Percentiles rank a stretch among this genome's conserved stretches.
phyloP scores from a whole-genome alignment of 352 stramenopile species.

The Phytophthora litchii region DNA sequence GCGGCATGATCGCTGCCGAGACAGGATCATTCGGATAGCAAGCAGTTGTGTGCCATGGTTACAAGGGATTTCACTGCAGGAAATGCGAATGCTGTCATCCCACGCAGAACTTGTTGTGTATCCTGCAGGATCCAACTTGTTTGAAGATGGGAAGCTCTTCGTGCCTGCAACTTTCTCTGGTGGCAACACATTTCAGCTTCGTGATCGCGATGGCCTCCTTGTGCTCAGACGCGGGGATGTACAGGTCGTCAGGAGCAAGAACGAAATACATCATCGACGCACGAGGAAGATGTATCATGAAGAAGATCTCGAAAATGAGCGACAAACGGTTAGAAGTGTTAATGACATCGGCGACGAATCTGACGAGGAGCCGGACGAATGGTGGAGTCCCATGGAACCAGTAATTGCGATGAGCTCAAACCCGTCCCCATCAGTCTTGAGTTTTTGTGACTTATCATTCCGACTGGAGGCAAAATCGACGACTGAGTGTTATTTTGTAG shows the following conservation, averaged over 20 bases:
- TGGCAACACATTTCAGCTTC: conserved; percentile 18
- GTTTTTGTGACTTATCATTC: conserved; percentile 20
- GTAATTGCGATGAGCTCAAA: conserved; percentile 31
- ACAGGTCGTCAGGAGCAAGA: conserved; percentile 25
- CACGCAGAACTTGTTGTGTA: conserved; percentile 53
- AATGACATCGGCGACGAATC: conserved; percentile 11
- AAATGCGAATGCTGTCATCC: conserved; percentile 53
- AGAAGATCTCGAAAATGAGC: conserved; percentile 12
- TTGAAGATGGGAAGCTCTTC: conserved; percentile 47
- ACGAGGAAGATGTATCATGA: conserved; percentile 1
- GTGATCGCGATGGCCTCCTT: conserved; percentile 33
- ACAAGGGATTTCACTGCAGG: conserved; percentile 47
- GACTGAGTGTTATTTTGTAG: conserved; percentile 69
- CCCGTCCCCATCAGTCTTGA: conserved; percentile 17
- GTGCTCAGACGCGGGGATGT: conserved; percentile 38
- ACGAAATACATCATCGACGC: conserved; percentile 7
- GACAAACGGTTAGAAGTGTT: conserved; percentile 2
- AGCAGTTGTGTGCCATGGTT: conserved; percentile 53
- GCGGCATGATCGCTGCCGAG: conserved; percentile 54
- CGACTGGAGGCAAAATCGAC: conserved; percentile 43
- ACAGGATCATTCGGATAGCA: conserved; percentile 49
- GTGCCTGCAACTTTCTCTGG: conserved; percentile 10
- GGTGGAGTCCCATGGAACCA: conserved; percentile 44
- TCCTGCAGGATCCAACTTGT: conserved; percentile 44
- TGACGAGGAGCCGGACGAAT: conserved; percentile 21